Evolutionary conservation across 768 basidiomycete genomes (phyloP), one percentile per base, ranked within the genome.

Genomic region (Candolleomyces efflorescens): DNA sequence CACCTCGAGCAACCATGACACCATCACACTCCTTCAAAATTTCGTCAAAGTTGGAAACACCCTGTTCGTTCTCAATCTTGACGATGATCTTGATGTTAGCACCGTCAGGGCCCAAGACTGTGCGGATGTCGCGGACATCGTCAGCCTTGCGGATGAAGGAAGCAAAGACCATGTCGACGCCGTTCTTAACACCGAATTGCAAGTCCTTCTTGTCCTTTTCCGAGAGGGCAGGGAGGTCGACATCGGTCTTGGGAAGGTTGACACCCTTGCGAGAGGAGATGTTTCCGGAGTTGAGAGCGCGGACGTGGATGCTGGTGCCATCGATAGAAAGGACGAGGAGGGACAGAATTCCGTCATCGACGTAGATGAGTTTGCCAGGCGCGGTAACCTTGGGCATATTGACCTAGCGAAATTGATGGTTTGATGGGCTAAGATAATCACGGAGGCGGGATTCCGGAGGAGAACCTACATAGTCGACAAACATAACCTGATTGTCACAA

Each of bases 31-130:
- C 97, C 66, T 82, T 86, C 67, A 99, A 73, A 67, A 99, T 99
- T 75, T 98, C 95, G 74, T 98, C 97, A 77, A 99, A 99, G 83
- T 98, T 98, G 65, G 87, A 85, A 47, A 99, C 92, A 72, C 97
- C 97, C 76, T 99, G 97, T 73, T 98, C 92, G 76, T 99, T 99
- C 76, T 99, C 97, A 63, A 99, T 98, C 77, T 99, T 99, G 77
- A 96, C 94, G 64, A 99, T 98, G 72, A 99, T 94, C 77, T 98
- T 98, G 82, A 99, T 94, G 77, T 77, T 87, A 55, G 93, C 90
- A 57, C 97, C 97, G 53, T 94, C 94, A 36, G 95, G 88, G 49
- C 97, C 97, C 63, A 99, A 87, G 61, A 95, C 92, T 51, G 85
- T 81, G 63, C 94, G 90, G 72, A 99, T 98, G 67, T 97, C 92